These are phyloP conservation scores for Clavariopsis aquatica DNA, from an alignment of 495 filamentous ascomycete species.

Conservation along the genomic window DNA sequence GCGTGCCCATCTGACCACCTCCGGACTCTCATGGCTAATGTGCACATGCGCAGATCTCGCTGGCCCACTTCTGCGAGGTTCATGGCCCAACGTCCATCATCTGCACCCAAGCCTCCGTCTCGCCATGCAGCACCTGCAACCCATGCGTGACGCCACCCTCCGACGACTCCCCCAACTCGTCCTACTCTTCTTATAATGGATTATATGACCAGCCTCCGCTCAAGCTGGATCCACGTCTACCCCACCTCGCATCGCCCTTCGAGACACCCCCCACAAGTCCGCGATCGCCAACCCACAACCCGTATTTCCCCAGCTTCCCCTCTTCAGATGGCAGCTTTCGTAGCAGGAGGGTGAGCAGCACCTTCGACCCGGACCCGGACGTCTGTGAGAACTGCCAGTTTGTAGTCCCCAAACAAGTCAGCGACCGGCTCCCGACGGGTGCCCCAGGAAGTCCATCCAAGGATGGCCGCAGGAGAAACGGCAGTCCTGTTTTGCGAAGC, in stretches of 20 bases:
- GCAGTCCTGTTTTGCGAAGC: slow-evolving; percentile 61
- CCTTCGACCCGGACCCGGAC: slow-evolving; percentile 53
- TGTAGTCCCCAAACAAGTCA: slow-evolving; percentile 56
- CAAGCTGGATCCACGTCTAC: slow-evolving; percentile 27
- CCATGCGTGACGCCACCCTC: slow-evolving; percentile 49
- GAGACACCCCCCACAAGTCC: slow-evolving; percentile 68
- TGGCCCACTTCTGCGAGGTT: slow-evolving; percentile 95
- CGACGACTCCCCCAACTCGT: slow-evolving; percentile 32
- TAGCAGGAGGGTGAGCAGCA: slow-evolving; percentile 37
- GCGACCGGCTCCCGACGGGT: slow-evolving; percentile 56
- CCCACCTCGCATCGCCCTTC: slow-evolving; percentile 46
- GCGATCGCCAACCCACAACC: slow-evolving; percentile 37
- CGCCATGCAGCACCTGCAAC: slow-evolving; percentile 74
- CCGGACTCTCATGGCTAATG: slow-evolving; percentile 28
- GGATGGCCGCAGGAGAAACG: slow-evolving; percentile 55
- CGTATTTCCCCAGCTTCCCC: slow-evolving; percentile 47
- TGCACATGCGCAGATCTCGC: slow-evolving; percentile 65
- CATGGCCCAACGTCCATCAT: slow-evolving; percentile 94
- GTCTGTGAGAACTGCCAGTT: slow-evolving; percentile 63
- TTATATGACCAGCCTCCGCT: slow-evolving; percentile 30
- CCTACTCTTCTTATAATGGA: slow-evolving; percentile 32
- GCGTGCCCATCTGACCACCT: slow-evolving; percentile 20
- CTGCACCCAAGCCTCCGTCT: slow-evolving; percentile 84
- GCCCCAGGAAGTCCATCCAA: slow-evolving; percentile 54
- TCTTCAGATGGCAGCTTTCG: slow-evolving; percentile 44